These are phyloP conservation scores for Perilla frutescens DNA, from an alignment of 257 asterid genomes.

Conservation along the genomic window DNA sequence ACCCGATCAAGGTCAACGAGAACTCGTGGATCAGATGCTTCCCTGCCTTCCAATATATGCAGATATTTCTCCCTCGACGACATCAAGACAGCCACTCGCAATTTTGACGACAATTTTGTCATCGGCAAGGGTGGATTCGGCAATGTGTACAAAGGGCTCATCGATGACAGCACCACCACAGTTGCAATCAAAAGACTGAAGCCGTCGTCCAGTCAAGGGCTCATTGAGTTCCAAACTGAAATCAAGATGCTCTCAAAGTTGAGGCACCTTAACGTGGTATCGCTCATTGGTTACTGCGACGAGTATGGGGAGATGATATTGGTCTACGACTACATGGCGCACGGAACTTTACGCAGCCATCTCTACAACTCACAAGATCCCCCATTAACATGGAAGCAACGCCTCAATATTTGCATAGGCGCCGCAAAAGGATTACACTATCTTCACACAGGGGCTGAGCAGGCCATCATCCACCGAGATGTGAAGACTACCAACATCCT, in stretches of 20 bases:
- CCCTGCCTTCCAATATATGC: constrained; percentile 45
- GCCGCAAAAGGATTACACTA: constrained; percentile 67
- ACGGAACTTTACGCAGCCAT: constrained; percentile 58
- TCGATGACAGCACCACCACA: constrained; percentile 34
- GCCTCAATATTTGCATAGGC: constrained; percentile 60
- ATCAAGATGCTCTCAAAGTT: constrained; percentile 63
- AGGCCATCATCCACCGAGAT: constrained; percentile 62
- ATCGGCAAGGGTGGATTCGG: constrained; percentile 67
- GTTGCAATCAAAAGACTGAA: not conserved
- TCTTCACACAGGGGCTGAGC: constrained; percentile 55
- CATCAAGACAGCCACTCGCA: constrained; percentile 45
- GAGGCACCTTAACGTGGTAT: constrained; percentile 62
- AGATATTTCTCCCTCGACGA: constrained; percentile 52
- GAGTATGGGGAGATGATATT: constrained; percentile 64
- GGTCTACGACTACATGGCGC: constrained; percentile 69
- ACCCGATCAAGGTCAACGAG: constrained; percentile 34
- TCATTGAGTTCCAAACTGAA: constrained; percentile 61
- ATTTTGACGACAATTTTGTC: constrained; percentile 47
- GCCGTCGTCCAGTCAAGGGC: constrained; percentile 42
- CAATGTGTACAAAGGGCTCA: constrained; percentile 56
- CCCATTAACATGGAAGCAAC: constrained; percentile 54
- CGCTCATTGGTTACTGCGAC: constrained; percentile 69
- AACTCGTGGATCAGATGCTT: constrained; percentile 32
- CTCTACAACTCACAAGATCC: constrained; percentile 47
- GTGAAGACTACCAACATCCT: constrained; percentile 68